Conservation (phyloP, 2,329 filamentous ascomycete genomes). For the Stemphylium lycopersici region DNA sequence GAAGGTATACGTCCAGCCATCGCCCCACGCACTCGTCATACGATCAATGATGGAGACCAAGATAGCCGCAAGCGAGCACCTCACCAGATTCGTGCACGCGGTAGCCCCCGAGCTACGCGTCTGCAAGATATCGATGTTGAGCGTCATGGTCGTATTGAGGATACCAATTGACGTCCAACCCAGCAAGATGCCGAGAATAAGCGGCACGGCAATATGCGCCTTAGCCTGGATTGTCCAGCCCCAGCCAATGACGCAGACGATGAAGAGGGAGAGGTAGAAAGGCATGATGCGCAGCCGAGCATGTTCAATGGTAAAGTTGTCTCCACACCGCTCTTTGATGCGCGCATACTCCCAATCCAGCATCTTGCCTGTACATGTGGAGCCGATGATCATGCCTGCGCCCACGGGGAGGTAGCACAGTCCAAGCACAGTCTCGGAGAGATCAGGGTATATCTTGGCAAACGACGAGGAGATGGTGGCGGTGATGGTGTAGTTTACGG, state of each 20-base stretch:
- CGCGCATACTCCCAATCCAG: slow-evolving; percentile 60
- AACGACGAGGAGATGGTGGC: slow-evolving; percentile 39
- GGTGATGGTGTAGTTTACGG: slow-evolving; percentile 41
- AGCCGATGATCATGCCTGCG: slow-evolving; percentile 61
- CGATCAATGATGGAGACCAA: slow-evolving; percentile 35
- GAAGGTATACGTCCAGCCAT: slow-evolving; percentile 38
- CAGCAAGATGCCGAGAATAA: slow-evolving; percentile 29
- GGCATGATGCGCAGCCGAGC: slow-evolving; percentile 37
- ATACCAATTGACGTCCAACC: slow-evolving; percentile 38
- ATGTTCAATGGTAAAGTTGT: slow-evolving; percentile 36
- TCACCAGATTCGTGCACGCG: slow-evolving; percentile 35
- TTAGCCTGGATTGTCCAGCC: slow-evolving; percentile 32
- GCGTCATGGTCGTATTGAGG: slow-evolving; percentile 39
- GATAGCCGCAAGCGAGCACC: slow-evolving; percentile 34
- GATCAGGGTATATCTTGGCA: slow-evolving; percentile 27
- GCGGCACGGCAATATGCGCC: slow-evolving; percentile 30
- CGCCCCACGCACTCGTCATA: slow-evolving; percentile 26
- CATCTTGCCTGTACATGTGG: slow-evolving; percentile 59
- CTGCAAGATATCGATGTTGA: slow-evolving; percentile 40
- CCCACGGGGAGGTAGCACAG: slow-evolving; percentile 61
- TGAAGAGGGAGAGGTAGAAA: slow-evolving; percentile 32
- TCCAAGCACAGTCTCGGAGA: slow-evolving; percentile 34
- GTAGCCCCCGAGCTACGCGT: slow-evolving; percentile 32
- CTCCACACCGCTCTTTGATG: slow-evolving; percentile 29
- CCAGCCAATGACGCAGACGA: slow-evolving; percentile 35